Base-by-base conservation (phyloP, 2,329 filamentous ascomycete genomes). In the Cladosporium colombiae region DNA sequence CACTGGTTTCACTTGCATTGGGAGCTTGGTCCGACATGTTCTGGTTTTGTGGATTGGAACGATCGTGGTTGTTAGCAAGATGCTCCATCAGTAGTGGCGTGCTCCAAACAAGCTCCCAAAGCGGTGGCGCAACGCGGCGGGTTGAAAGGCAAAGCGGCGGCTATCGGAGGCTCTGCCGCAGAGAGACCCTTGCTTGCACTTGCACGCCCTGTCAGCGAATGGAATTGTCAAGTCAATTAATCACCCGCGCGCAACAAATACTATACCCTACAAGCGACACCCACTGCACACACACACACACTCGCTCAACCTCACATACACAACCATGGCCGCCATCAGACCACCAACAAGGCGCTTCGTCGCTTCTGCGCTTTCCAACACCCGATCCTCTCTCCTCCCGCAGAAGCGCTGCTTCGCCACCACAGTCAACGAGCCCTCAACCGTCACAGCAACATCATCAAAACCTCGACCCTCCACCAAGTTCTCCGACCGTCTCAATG, bases 401-500 rank as follows among this genome's bases (percentile, higher is more conserved):
- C 75, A 76, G 55, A 76, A 72, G 62, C 78, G 81, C 61, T 68
- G 75, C 66, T 78, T 82, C 69, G 81, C 81, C 77, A 82, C 81
- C 65, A 75, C 80, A 60, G 73, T 79, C 65, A 74, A 78, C 62
- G 77, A 79, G 40, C 69, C 75, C 37, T 72, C 79, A 35, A 72
- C 72, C 59, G 73, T 74, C 6, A 71, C 72, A 40, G 69, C 74
- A 14, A 73, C 78, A 31, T 61, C 71, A 50, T 72, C 75, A 31
- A 67, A 72, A 59, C 74, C 77, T 16, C 77, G 83, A 65, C 79
- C 56, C 13, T 14, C 56, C 35, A 89, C 85, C 16, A 78, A 79
- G 2, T 90, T 90, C 77, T 81, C 79, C 68, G 87, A 90, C 75
- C 86, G 85, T 64, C 80, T 90, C 59, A 89, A 90, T 72, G 78